These are phyloP conservation scores for Lasiodiplodia gonubiensis DNA, from an alignment of 2,329 filamentous ascomycete species.

Conservation along the genomic window DNA sequence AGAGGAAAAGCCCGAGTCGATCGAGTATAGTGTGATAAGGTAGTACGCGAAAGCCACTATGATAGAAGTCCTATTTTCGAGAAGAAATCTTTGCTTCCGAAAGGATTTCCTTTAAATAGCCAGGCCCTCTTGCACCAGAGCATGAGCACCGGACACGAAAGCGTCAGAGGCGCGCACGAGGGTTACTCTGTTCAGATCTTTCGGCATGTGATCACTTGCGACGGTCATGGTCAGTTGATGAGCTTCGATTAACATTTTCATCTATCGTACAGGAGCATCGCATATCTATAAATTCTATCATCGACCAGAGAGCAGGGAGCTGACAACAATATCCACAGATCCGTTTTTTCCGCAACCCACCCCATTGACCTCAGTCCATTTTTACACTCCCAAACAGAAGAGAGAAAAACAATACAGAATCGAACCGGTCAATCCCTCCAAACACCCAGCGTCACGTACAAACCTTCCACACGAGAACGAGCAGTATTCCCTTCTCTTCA, in stretches of 20 bases:
- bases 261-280: conserved; percentile 10
- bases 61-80: not conserved
- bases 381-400: not conserved
- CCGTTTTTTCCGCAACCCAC: not conserved
- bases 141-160: not conserved
- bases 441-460: conserved; percentile 1
- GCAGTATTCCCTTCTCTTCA: not conserved
- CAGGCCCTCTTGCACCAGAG: not conserved
- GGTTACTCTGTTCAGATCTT: not conserved
- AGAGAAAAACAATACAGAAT: not conserved
- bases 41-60: not conserved
- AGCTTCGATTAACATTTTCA: not conserved
- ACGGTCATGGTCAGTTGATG: not conserved
- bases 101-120: not conserved
- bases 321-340: not conserved
- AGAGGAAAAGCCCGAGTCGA: too few relatives aligned
- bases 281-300: conserved; percentile 16
- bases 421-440: not conserved
- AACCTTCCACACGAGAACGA: not conserved
- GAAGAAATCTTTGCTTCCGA: not conserved
- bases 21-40: too few relatives aligned
- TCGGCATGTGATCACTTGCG: not conserved
- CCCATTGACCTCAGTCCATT: not conserved
- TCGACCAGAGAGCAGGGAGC: conserved; percentile 8
- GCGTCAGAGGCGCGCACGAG: not conserved